These are phyloP conservation scores for Microdochium bolleyi DNA, from an alignment of 2,329 filamentous ascomycete genomes.

Conservation along the genomic window DNA sequence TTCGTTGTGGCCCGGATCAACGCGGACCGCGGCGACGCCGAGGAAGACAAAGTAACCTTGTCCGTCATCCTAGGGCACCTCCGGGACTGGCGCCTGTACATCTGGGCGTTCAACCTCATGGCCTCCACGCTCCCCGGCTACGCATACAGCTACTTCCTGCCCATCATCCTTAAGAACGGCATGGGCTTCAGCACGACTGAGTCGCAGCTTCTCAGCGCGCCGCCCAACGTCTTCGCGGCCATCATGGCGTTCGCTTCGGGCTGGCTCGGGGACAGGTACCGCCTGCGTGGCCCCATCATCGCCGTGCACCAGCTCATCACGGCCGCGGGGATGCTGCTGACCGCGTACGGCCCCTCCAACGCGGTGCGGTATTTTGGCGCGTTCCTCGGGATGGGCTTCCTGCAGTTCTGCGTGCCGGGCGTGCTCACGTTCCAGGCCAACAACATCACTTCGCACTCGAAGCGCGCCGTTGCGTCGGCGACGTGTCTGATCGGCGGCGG, in stretches of 20 bases:
- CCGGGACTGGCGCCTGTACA: conserved; percentile 25
- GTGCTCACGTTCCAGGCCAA: conserved; percentile 21
- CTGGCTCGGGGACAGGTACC: not conserved
- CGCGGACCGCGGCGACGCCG: conserved; percentile 1
- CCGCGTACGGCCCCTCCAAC: conserved; percentile 20
- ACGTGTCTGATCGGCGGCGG: conserved; percentile 19
- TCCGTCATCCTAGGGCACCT: conserved; percentile 16
- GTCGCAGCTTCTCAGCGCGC: conserved; percentile 15
- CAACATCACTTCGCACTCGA: conserved; percentile 19
- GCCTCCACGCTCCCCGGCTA: conserved; percentile 20
- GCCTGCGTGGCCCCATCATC: not conserved
- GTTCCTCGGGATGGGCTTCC: conserved; percentile 15
- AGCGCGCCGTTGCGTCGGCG: conserved; percentile 17
- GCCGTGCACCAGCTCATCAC: not conserved
- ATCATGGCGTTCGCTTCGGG: not conserved
- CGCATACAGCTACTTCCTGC: conserved; percentile 26
- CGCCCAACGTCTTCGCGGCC: not conserved
- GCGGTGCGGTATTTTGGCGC: conserved; percentile 7
- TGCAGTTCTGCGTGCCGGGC: conserved; percentile 18
- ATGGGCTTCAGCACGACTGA: conserved; percentile 24
- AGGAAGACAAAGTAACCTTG: conserved; percentile 14
- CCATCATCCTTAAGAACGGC: conserved; percentile 24
- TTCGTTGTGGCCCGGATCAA: conserved; percentile 26
- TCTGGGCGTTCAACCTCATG: conserved; percentile 24
- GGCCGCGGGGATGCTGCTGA: not conserved